Base-by-base conservation (phyloP, 2,329 filamentous ascomycete species). In the Aureobasidium namibiae region DNA sequence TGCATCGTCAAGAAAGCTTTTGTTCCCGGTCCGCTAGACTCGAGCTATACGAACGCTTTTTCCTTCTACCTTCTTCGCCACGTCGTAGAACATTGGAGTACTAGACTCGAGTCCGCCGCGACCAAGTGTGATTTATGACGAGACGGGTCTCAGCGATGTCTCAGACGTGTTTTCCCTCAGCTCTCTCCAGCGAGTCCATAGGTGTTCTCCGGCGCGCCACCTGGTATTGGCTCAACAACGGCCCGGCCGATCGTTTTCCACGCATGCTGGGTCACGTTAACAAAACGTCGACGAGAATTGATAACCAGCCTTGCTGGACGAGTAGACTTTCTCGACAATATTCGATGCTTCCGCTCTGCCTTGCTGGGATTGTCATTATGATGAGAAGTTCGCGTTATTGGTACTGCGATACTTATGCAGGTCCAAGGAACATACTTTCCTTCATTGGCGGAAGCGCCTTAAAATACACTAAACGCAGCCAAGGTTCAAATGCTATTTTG, bases 391-490 rank as follows among this genome's bases (percentile, higher is more conserved):
- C 13, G 18, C 21, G 34, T 34, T 39, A 50, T 44, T 31, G 23
- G 54, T 57, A 57, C 54, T 33, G 39, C 13, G 33, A 31, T 57
- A 57, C 54, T 29, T 39, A 57, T 57, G 54, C 54, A 57, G 54
- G 54, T 57, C 24, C 54, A 31, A 56, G 52, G 52, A 57, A 57
- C 54, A 48, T 18, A 26, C 31, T 57, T 57, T 42, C 10, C 16
- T 29, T 57, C 26, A 10, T 33, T 31, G 29, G 23, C 34, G 50
- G 26, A 33, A 11, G 34, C 8, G 16, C 26, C 42, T 23, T 26
- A 45, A 45, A 44, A 34, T 45, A 36, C 52, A 57, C 41, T 39
- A 46, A 33, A 33, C 42, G 21, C 18, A 39, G 41, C 54, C 54
- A 57, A 57, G 54, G 39, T 44, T 36, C 3, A 31, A 31, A 21